Conservation (phyloP, 202 grass and related monocot species). For the Eragrostis tef region DNA sequence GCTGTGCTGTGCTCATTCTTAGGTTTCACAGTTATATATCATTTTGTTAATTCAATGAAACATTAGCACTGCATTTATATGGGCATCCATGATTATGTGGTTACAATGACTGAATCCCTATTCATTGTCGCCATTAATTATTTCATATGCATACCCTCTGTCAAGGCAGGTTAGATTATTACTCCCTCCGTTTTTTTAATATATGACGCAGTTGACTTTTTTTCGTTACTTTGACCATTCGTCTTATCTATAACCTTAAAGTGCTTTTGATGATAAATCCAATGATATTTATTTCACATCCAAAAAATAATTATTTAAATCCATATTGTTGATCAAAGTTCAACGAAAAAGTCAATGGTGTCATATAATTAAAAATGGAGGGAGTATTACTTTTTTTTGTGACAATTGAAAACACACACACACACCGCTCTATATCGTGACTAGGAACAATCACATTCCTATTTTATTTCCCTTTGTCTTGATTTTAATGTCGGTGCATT, state of each 20-base stretch:
- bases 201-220: too few species aligned
- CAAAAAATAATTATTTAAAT: too few species aligned
- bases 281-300: too few species aligned
- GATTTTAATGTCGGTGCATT: constrained; percentile 32
- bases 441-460: constrained; percentile 10
- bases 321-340: too few species aligned
- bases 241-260: too few species aligned
- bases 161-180: background rate
- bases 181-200: too few species aligned
- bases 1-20: background rate
- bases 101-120: constrained; percentile 18
- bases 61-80: background rate
- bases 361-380: too few species aligned
- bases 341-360: too few species aligned
- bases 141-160: background rate
- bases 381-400: too few species aligned
- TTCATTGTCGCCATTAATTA: background rate
- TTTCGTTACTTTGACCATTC: too few species aligned
- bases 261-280: too few species aligned
- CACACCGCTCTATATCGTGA: background rate
- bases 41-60: constrained; percentile 13
- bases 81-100: background rate
- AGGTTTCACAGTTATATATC: background rate
- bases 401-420: background rate
- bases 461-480: background rate